Percentiles rank a stretch among this genome's conserved stretches.
These are phyloP conservation scores for Cercophora samala DNA, from an alignment of 495 filamentous ascomycete species.

Conservation along the genomic window DNA sequence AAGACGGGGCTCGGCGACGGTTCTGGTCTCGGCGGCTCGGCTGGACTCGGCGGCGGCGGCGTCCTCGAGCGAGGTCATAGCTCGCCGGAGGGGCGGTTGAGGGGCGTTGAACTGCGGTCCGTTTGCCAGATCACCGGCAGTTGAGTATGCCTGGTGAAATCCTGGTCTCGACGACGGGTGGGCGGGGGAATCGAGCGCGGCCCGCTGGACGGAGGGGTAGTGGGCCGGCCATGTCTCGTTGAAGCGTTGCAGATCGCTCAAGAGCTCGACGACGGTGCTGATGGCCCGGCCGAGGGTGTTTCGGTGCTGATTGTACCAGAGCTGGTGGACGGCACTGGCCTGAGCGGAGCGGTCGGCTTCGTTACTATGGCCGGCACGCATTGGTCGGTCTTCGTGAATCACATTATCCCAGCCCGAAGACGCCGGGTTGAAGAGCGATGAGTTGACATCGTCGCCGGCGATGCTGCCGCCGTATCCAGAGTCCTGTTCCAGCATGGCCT, in stretches of 20 bases:
- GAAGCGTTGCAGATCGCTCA: slow-evolving; percentile 76
- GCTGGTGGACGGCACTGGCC: slow-evolving; percentile 47
- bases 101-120: slow-evolving; percentile 23
- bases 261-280: slow-evolving; percentile 73
- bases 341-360: slow-evolving; percentile 43
- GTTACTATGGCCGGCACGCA: slow-evolving; percentile 22
- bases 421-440: not conserved
- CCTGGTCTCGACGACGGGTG: slow-evolving; percentile 43
- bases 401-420: slow-evolving; percentile 32
- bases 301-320: slow-evolving; percentile 83
- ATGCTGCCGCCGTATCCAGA: slow-evolving; percentile 88
- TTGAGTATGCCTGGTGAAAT: slow-evolving; percentile 55
- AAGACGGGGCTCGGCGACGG: slow-evolving; percentile 62
- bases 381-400: slow-evolving; percentile 65
- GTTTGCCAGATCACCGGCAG: slow-evolving; percentile 29
- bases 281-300: slow-evolving; percentile 81
- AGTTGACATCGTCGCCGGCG: slow-evolving; percentile 25
- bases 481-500: slow-evolving; percentile 73
- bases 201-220: slow-evolving; percentile 80
- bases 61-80: slow-evolving; percentile 67
- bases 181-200: slow-evolving; percentile 46
- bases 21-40: slow-evolving; percentile 56
- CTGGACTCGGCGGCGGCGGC: slow-evolving; percentile 71
- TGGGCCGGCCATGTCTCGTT: slow-evolving; percentile 91
- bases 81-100: slow-evolving; percentile 60